phyloP scores from a whole-genome alignment of 805 yeast species.

The Zygoascus biomembranicola region DNA sequence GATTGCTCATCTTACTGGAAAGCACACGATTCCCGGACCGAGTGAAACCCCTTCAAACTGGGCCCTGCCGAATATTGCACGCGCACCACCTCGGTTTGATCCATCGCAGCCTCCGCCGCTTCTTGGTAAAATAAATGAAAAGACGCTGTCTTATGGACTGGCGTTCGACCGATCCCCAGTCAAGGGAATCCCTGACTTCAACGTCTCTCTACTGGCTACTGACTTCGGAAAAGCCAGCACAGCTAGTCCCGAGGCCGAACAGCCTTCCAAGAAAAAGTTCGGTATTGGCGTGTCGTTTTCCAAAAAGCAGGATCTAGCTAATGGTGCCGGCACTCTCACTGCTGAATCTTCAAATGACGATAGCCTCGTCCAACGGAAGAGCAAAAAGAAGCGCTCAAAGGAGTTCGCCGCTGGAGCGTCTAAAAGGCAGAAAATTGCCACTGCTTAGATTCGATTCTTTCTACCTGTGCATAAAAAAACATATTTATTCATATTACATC shows the following conservation, averaged over 20 bases:
- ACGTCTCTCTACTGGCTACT: slow-evolving; percentile 56
- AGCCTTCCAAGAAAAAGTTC: neutral
- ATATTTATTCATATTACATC: neutral
- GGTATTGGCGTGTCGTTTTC: slow-evolving; percentile 1
- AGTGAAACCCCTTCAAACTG: slow-evolving; percentile 12
- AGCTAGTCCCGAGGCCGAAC: neutral
- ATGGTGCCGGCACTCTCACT: slow-evolving; percentile 6
- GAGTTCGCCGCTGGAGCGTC: slow-evolving; percentile 2
- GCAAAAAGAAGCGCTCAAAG: slow-evolving; percentile 1
- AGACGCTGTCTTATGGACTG: slow-evolving; percentile 42
- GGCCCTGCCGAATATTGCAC: slow-evolving; percentile 22
- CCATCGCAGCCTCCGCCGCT: slow-evolving; percentile 15
- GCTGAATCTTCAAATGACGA: slow-evolving; percentile 18
- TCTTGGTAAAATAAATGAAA: slow-evolving; percentile 35
- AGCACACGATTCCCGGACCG: slow-evolving; percentile 32
- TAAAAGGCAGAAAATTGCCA: slow-evolving; percentile 4
- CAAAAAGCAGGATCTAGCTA: neutral
- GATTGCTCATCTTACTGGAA: slow-evolving; percentile 71
- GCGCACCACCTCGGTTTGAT: slow-evolving; percentile 16
- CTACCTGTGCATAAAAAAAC: neutral
- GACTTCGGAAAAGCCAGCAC: neutral
- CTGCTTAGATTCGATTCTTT: neutral
- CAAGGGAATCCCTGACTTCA: slow-evolving; percentile 72
- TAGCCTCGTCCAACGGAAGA: slow-evolving; percentile 3
- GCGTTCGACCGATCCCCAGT: slow-evolving; percentile 57